Evolutionary conservation across 2,329 filamentous ascomycete species (phyloP), one percentile per base, ranked within the genome.

Genomic region (Claviceps cyperi): DNA sequence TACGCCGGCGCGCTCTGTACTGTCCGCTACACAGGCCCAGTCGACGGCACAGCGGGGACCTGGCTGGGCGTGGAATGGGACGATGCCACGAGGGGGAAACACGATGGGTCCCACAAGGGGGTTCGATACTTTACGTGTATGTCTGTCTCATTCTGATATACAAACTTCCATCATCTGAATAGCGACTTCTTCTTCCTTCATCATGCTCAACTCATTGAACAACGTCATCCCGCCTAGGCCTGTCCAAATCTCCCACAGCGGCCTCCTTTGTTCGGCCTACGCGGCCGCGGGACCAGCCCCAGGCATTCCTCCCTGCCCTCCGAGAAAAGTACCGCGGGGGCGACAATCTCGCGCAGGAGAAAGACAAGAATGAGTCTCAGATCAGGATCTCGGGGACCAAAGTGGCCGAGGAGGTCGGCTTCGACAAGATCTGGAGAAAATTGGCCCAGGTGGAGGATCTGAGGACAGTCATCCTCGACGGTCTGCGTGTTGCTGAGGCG

Each of bases 11-110:
- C 80, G 19, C 68, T 85, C 41, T 95, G 90, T 67, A 97, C 91
- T 1, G 76, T 97, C 51, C 82, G 88, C 53, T 97, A 90, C 62
- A 69, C 86, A 53, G 92, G 92, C 43, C 66, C 76, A 36, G 84
- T 97, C 7, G 74, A 78, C 47, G 86, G 84, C 57, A 90, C 88
- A 8, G 74, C 77, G 43, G 86, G 88, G 46, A 72, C 76, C 54
- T 97, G 91, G 90, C 76, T 97, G 36, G 92, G 92, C 45, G 87
- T 97, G 46, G 92, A 98, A 75, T 98, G 92, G 92, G 91, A 97
- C 67, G 86, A 96, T 64, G 71, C 81, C 51, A 75, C 73, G 38
- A 77, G 90, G 59, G 92, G 92, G 53, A 97, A 96, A 71, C 90
- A 98, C 67, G 79, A 91, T 60, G 92, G 92, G 52, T 81, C 83